Evolutionary conservation across 495 filamentous ascomycete genomes (phyloP).

Genomic region (Oleoguttula mirabilis): DNA sequence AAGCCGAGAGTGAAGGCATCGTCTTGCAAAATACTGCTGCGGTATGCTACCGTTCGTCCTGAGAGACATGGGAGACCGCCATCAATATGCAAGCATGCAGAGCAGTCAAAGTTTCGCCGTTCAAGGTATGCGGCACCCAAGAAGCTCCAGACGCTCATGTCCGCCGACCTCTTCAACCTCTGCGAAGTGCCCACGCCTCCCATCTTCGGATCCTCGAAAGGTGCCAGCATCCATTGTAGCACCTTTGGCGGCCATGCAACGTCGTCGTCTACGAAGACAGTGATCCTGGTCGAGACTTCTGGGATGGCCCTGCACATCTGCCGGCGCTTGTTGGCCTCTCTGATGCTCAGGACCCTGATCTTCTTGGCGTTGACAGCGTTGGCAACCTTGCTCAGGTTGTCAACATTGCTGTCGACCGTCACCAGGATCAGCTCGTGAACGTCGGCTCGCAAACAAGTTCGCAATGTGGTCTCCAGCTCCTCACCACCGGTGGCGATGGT

Average conservation of each 20-base stretch:
- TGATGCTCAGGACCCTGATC: conserved; percentile 28
- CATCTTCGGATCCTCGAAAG: conserved; percentile 64
- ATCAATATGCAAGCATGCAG: conserved; percentile 72
- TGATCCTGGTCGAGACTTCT: conserved; percentile 59
- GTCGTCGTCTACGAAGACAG: conserved; percentile 77
- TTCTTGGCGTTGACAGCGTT: conserved; percentile 39
- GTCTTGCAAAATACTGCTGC: conserved; percentile 66
- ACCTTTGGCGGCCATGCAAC: conserved; percentile 70
- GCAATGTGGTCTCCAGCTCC: conserved; percentile 47
- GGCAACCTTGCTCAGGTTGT: conserved; percentile 42
- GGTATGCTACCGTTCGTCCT: conserved; percentile 73
- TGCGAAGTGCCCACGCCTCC: conserved; percentile 79
- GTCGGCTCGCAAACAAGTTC: conserved; percentile 43
- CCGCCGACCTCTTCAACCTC: conserved; percentile 52
- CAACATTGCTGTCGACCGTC: conserved; percentile 51
- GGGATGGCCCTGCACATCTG: conserved; percentile 76
- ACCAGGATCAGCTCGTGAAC: conserved; percentile 50
- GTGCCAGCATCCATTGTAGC: conserved; percentile 71
- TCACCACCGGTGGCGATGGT: conserved; percentile 52
- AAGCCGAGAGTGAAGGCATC: conserved; percentile 55
- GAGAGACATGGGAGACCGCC: conserved; percentile 82
- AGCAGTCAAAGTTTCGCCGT: conserved; percentile 78
- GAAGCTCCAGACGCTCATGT: conserved; percentile 57
- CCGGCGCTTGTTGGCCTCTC: conserved; percentile 62
- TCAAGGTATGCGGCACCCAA: conserved; percentile 74